Evolutionary conservation across 2,329 filamentous ascomycete species (phyloP).

Genomic region (Paraphoma chrysanthemicola): DNA sequence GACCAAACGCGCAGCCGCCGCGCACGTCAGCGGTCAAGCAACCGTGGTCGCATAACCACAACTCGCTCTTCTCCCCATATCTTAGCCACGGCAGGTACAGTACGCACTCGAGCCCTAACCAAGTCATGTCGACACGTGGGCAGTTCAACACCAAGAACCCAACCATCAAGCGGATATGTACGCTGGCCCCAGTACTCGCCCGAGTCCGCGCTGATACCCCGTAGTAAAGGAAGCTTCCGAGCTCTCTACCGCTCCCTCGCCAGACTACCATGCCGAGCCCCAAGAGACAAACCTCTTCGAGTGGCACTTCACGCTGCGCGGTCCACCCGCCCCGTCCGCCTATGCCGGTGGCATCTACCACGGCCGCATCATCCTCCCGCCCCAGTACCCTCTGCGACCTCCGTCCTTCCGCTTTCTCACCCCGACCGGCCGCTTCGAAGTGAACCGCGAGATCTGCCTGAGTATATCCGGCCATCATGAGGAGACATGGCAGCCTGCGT

Average conservation of each 20-base stretch:
- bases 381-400: slow-evolving; percentile 88
- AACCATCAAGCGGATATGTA: slow-evolving; percentile 84
- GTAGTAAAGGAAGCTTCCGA: slow-evolving; percentile 89
- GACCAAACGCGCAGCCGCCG: not conserved
- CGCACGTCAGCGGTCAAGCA: not conserved
- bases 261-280: slow-evolving; percentile 85
- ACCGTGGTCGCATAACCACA: not conserved
- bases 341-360: slow-evolving; percentile 90
- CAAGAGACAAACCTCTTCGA: slow-evolving; percentile 92
- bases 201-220: slow-evolving; percentile 27
- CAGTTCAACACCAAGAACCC: slow-evolving; percentile 77
- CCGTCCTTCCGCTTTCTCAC: slow-evolving; percentile 96
- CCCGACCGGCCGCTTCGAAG: slow-evolving; percentile 89
- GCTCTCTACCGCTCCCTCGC: slow-evolving; percentile 77
- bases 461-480: slow-evolving; percentile 95
- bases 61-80: not conserved
- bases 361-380: slow-evolving; percentile 89
- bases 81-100: not conserved
- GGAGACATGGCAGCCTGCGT: slow-evolving; percentile 98
- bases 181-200: slow-evolving; percentile 30
- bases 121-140: slow-evolving; percentile 49
- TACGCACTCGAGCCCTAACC: not conserved
- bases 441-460: slow-evolving; percentile 95
- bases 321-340: slow-evolving; percentile 78
- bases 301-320: slow-evolving; percentile 98